These are phyloP conservation scores for Collybia mongolica DNA, from an alignment of 768 basidiomycete genomes.

Conservation along the genomic window DNA sequence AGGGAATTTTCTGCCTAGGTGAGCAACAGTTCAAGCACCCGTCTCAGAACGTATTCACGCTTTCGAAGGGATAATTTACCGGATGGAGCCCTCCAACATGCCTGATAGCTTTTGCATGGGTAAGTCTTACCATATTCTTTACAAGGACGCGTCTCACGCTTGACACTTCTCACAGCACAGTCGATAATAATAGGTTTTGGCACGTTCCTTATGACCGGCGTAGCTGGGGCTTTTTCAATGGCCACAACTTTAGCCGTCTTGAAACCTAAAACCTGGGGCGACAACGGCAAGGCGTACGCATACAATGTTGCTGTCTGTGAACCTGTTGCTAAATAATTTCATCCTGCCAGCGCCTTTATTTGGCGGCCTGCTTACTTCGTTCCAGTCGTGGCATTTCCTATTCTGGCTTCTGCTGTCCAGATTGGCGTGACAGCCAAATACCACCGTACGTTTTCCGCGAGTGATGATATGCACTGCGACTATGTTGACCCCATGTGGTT, in stretches of 20 bases:
- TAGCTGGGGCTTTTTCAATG: conserved; percentile 41
- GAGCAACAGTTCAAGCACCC: conserved; percentile 8
- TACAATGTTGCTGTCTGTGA: conserved; percentile 3
- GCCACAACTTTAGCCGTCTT: conserved; percentile 38
- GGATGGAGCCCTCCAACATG: conserved; percentile 62
- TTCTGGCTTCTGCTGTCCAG: conserved; percentile 41
- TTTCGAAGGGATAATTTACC: conserved; percentile 55
- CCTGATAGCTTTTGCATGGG: conserved; percentile 57
- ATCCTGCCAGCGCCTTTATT: conserved; percentile 34
- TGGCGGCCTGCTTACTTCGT: conserved; percentile 49
- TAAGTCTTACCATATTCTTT: conserved; percentile 21
- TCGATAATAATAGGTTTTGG: conserved; percentile 40
- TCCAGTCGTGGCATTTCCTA: conserved; percentile 47
- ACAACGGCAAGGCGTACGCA: conserved; percentile 27
- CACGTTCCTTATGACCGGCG: conserved; percentile 42
- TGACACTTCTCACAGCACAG: conserved; percentile 32
- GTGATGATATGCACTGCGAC: conserved; percentile 60
- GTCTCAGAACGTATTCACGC: conserved; percentile 2
- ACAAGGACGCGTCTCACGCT: not conserved
- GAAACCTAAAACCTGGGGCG: conserved; percentile 42
- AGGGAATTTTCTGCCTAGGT: conserved; percentile 64
- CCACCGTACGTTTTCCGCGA: conserved; percentile 39
- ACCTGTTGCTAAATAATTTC: conserved; percentile 1
- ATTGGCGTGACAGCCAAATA: conserved; percentile 40
- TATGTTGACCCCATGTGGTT: conserved; percentile 59